phyloP scores from a whole-genome alignment of 2,329 filamentous ascomycete genomes.

The Sclerotinia nivalis region DNA sequence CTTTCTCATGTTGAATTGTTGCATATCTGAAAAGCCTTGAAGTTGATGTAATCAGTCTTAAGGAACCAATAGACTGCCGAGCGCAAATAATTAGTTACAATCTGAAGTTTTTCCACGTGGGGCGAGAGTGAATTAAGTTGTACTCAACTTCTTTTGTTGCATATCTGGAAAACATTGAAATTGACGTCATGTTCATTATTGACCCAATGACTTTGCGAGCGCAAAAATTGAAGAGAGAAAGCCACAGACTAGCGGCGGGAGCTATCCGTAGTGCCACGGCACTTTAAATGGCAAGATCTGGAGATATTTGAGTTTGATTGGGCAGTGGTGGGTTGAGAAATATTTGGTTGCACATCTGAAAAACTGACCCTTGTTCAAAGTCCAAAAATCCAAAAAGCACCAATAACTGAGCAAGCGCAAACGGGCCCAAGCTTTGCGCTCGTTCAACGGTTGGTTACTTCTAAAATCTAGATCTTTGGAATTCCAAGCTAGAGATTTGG shows the following conservation, averaged over 20 bases:
- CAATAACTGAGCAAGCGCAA: not conserved
- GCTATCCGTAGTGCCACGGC: not conserved
- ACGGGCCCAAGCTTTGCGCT: not conserved
- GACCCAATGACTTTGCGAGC: constrained; percentile 1
- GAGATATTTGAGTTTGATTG: not conserved
- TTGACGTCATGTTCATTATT: not conserved
- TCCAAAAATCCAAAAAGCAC: not conserved
- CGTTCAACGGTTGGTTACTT: not conserved
- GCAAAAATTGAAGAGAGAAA: not conserved
- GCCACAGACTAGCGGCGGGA: not conserved
- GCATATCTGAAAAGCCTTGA: not conserved
- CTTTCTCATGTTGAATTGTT: not conserved
- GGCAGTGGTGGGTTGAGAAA: not conserved
- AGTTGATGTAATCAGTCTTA: not conserved
- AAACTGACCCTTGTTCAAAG: not conserved
- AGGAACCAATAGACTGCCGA: not conserved
- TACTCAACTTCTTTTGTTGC: not conserved
- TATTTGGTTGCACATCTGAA: constrained; percentile 11
- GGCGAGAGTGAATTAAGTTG: not conserved
- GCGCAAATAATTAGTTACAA: not conserved
- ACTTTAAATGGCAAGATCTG: not conserved
- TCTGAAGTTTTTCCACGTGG: not conserved
- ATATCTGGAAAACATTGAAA: not conserved
- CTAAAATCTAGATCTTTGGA: not conserved
- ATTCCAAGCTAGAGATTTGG: not conserved